Percentiles rank a stretch among this genome's conserved stretches.
These are phyloP conservation scores for Heliocybe sulcata DNA, from an alignment of 1,284 basidiomycete species.

Conservation along the genomic window DNA sequence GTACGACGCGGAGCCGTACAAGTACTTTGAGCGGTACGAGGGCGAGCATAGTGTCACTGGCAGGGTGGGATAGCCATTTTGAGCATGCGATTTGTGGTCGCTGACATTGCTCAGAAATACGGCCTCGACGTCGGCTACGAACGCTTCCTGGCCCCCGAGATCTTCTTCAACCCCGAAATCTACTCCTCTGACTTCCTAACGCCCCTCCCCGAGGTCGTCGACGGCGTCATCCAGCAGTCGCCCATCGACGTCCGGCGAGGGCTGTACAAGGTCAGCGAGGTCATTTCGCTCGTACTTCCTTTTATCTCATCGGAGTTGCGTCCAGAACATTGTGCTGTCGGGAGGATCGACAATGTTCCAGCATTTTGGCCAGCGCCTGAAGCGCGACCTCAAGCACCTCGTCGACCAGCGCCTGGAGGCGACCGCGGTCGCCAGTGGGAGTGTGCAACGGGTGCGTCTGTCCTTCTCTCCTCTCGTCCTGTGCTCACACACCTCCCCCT, in stretches of 20 bases:
- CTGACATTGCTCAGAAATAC: constrained; percentile 59
- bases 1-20: constrained; percentile 95
- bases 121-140: constrained; percentile 94
- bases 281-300: too few species aligned
- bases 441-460: constrained; percentile 58
- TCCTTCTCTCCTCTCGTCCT: background rate
- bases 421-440: constrained; percentile 72
- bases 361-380: constrained; percentile 93
- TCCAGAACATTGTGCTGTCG: constrained; percentile 88
- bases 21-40: constrained; percentile 92
- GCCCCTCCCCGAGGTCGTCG: constrained; percentile 94
- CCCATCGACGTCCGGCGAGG: constrained; percentile 95
- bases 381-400: constrained; percentile 91
- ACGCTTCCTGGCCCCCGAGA: constrained; percentile 97
- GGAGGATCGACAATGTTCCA: constrained; percentile 99
- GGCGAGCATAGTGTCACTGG: constrained; percentile 93
- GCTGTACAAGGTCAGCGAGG: constrained; percentile 83
- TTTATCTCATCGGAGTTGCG: too few species aligned
- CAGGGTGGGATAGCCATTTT: constrained; percentile 39
- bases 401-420: constrained; percentile 88
- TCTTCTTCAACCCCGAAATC: constrained; percentile 99
- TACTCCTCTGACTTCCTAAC: constrained; percentile 98
- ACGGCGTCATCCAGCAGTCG: constrained; percentile 91
- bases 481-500: constrained; percentile 9
- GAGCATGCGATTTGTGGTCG: background rate